Percentiles rank a stretch among this genome's conserved stretches.
Conservation (phyloP, 805 yeast species). For the Candida lessepsii region DNA sequence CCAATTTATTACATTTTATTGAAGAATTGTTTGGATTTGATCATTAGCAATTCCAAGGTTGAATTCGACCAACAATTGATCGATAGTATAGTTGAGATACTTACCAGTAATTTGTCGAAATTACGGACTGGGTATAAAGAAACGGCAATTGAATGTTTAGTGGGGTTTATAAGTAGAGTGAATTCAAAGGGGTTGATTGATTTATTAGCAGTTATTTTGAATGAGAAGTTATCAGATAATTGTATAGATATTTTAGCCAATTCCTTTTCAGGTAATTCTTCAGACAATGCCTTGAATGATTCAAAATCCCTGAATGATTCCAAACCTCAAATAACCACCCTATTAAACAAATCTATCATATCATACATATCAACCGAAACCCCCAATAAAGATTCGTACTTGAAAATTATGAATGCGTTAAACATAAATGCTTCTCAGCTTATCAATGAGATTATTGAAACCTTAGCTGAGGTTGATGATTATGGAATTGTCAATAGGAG, state of each 20-base stretch:
- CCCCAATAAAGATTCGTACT: background rate
- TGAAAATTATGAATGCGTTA: background rate
- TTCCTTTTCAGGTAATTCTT: background rate
- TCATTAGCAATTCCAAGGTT: conserved; percentile 5
- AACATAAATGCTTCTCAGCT: conserved; percentile 1
- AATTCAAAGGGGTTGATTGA: conserved; percentile 14
- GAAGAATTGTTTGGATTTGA: conserved; percentile 19
- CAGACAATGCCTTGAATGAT: no score
- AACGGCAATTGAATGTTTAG: conserved; percentile 21
- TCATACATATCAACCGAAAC: conserved; percentile 6
- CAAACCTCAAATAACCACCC: no score
- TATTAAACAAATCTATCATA: background rate
- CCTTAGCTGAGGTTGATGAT: conserved; percentile 11
- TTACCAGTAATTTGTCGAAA: conserved; percentile 18
- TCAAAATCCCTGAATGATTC: no score
- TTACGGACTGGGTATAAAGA: conserved; percentile 19
- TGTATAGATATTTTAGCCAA: background rate
- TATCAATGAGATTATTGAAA: conserved; percentile 11
- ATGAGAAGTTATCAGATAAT: background rate
- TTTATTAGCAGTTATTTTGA: background rate
- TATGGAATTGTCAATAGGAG: conserved; percentile 7
- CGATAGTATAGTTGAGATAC: conserved; percentile 12
- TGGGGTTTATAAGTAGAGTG: conserved; percentile 3
- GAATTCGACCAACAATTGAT: conserved; percentile 6
- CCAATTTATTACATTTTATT: conserved; percentile 46